Base-by-base conservation (phyloP, 2,329 filamentous ascomycete genomes). In the Nothophaeocryptopus gaeumannii region DNA sequence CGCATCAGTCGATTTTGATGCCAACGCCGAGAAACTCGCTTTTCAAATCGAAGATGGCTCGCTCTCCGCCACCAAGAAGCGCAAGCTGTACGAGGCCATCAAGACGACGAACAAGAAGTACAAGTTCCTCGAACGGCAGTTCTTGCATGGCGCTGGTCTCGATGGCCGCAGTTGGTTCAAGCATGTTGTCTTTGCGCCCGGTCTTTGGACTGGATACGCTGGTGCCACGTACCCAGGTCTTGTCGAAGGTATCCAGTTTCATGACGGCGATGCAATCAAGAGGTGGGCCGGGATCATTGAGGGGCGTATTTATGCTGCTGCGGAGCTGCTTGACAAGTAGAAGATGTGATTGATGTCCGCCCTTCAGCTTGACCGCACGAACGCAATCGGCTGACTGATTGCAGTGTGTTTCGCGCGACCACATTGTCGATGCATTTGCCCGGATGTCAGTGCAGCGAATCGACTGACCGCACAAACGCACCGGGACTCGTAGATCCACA, bases 181-280 rank as follows among this genome's bases (percentile, higher is more conserved):
- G 74, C 92, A 96, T 63, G 86, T 96, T 2, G 86, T 96, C 1
- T 96, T 95, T 70, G 91, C 91, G 1, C 91, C 91, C 0, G 91
- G 91, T 0, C 68, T 92, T 40, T 95, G 90, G 89, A 96, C 89
- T 0, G 91, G 91, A 0, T 96, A 96, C 69, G 76, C 89, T 0
- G 91, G 90, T 2, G 82, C 79, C 3, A 83, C 82, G 8, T 85
- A 81, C 59, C 82, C 83, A 1, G 81, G 82, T 1, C 67, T 85
- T n/a, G 78, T 83, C 5, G 82, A 85, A 65, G 79, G 76, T 44
- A 71, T 85, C 39, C 79, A 83, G 26, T 76, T 58, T 31, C 59
- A 62, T 8, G 64, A 69, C 47, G 72, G 80, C 64, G 57, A 59
- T 35, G 61, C 44, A 8, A 62, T 72, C 8, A 53, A 58, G 48